Percentiles rank a stretch among this genome's conserved stretches.
phyloP scores from a whole-genome alignment of 148 eudicot genomes.

The Nepenthes mirabilis region DNA sequence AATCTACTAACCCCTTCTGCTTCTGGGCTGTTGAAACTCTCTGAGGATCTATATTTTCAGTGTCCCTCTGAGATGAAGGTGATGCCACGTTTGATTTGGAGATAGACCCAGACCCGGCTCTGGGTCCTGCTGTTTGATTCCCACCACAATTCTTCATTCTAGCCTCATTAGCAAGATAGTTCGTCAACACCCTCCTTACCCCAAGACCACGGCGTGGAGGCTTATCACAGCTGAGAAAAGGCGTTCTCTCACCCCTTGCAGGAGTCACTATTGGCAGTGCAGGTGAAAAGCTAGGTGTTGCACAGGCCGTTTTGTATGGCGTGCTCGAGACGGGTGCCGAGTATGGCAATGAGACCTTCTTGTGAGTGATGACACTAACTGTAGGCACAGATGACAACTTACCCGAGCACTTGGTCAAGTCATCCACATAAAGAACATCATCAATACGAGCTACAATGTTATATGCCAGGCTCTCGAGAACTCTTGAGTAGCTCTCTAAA shows the following conservation, averaged over 20 bases:
- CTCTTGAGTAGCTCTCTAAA: constrained; percentile 94
- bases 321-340: constrained; percentile 54
- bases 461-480: constrained; percentile 76
- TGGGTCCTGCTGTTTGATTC: constrained; percentile 12
- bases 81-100: constrained; percentile 19
- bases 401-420: constrained; percentile 50
- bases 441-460: constrained; percentile 83
- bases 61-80: constrained; percentile 18
- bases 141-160: constrained; percentile 26
- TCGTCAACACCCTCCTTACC: constrained; percentile 10
- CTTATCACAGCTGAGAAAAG: constrained; percentile 41
- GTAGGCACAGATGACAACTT: constrained; percentile 29
- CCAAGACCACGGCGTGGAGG: constrained; percentile 34
- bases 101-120: constrained; percentile 10
- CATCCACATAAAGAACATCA: constrained; percentile 80
- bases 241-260: constrained; percentile 50
- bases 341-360: constrained; percentile 32
- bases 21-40: constrained; percentile 8
- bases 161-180: constrained; percentile 27
- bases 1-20: background rate
- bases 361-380: constrained; percentile 43
- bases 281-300: constrained; percentile 48
- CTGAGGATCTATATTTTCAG: constrained; percentile 34
- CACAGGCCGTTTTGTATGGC: constrained; percentile 34
- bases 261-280: constrained; percentile 30